phyloP scores from a whole-genome alignment of 805 yeast species.

The Yamadazyma paraphyllophila region DNA sequence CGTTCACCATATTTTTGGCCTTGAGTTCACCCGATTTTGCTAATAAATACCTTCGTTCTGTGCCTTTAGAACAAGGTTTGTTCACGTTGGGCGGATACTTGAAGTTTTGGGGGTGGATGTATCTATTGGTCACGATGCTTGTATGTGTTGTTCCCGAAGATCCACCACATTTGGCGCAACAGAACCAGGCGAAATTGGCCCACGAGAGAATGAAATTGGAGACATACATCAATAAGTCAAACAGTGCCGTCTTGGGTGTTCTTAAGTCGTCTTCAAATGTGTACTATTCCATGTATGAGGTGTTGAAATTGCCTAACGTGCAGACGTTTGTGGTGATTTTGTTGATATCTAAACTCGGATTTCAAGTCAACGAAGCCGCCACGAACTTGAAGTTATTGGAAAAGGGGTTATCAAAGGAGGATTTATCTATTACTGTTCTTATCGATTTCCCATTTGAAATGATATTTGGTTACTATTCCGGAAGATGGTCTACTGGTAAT shows the following conservation, averaged over 20 bases:
- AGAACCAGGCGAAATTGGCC: slow-evolving; percentile 28
- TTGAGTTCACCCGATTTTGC: slow-evolving; percentile 91
- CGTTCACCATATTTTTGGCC: slow-evolving; percentile 89
- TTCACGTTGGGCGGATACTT: slow-evolving; percentile 74
- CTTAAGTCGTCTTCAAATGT: slow-evolving; percentile 34
- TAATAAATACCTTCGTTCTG: slow-evolving; percentile 70
- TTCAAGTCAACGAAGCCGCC: slow-evolving; percentile 94
- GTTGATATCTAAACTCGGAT: slow-evolving; percentile 81
- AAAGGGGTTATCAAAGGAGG: slow-evolving; percentile 90
- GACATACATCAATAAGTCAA: slow-evolving; percentile 22
- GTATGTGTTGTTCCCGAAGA: slow-evolving; percentile 67
- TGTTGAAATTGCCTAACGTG: slow-evolving; percentile 67
- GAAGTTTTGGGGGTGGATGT: slow-evolving; percentile 72
- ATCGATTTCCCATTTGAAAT: slow-evolving; percentile 96
- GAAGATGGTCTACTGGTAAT: slow-evolving; percentile 84
- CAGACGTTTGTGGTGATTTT: slow-evolving; percentile 73
- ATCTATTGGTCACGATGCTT: slow-evolving; percentile 57
- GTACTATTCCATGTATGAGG: slow-evolving; percentile 64
- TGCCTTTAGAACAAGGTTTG: slow-evolving; percentile 63
- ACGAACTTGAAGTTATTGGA: slow-evolving; percentile 89
- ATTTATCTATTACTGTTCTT: slow-evolving; percentile 84
- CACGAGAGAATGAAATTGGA: slow-evolving; percentile 28
- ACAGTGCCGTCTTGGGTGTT: slow-evolving; percentile 13
- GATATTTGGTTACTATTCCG: slow-evolving; percentile 92
- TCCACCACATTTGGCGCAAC: slow-evolving; percentile 47